Percentiles rank a stretch among this genome's conserved stretches.
Conservation (phyloP, 169 alveolate genomes). For the Plasmodium yoelii region DNA sequence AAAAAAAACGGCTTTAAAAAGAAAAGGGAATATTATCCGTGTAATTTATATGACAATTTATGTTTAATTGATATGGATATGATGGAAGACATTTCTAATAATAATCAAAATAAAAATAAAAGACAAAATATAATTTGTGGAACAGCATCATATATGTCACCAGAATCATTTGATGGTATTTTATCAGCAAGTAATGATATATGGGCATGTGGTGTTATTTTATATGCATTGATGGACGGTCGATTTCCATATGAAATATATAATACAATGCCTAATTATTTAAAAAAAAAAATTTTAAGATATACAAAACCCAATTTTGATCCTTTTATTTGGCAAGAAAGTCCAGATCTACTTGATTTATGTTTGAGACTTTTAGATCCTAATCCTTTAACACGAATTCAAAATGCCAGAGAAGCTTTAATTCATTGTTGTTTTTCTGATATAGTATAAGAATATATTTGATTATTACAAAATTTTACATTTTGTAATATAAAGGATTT, state of each 20-base stretch:
- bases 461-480: too few relatives aligned
- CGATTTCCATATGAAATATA: constrained; percentile 76
- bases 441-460: background rate
- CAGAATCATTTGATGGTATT: constrained; percentile 77
- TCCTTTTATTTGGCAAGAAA: constrained; percentile 79
- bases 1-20: constrained; percentile 19
- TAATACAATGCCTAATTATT: constrained; percentile 38
- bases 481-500: too few relatives aligned
- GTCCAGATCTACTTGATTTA: constrained; percentile 81
- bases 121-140: constrained; percentile 40
- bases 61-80: constrained; percentile 72
- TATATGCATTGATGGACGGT: constrained; percentile 81
- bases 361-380: constrained; percentile 79
- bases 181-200: constrained; percentile 78
- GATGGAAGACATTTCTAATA: constrained; percentile 47
- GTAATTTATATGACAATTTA: constrained; percentile 26
- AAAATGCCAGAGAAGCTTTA: constrained; percentile 84
- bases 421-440: constrained; percentile 78
- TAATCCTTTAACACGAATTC: constrained; percentile 73
- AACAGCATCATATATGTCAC: constrained; percentile 75
- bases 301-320: constrained; percentile 77
- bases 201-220: constrained; percentile 82
- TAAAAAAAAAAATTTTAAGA: constrained; percentile 63
- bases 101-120: background rate
- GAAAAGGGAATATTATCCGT: background rate